Base-by-base conservation (phyloP, 1,284 basidiomycete species). In the Macrocystidia cucumis region DNA sequence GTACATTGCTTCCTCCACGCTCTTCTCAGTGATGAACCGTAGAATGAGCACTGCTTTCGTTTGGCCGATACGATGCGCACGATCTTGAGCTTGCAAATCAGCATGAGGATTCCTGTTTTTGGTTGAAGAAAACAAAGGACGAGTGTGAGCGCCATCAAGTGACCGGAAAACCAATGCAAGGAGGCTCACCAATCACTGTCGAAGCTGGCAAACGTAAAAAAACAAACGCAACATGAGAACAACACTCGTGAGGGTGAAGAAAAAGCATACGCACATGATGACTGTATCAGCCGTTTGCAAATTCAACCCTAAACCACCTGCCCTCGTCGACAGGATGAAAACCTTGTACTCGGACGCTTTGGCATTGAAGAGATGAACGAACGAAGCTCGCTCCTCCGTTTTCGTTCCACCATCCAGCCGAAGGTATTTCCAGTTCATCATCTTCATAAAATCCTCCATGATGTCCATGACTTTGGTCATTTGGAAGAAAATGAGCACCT, bases 401-500 rank as follows among this genome's bases (percentile, higher is more conserved):
- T 98, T 98, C 26, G 96, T 98, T 9, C 89, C 86, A 71, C 96
- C 96, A 60, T 98, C 96, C 16, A 99, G 72, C 48, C 96, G 91
- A 35, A 98, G 80, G 60, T 93, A 89, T 55, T 90, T 86, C 74
- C 82, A 92, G 12, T 78, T 77, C 65, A 87, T 82, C 70, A 85
- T 87, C 54, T 89, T 88, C 56, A 98, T 67, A 57, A 97, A 99
- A 57, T 98, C 96, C 55, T 96, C 92, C 78, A 98, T 95, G 57
- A 98, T 97, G 49, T 97, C 92, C 95, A 98, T 98, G 56, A 98
- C 92, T 51, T 92, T 80, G 5, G 95, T 98, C 95, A 98, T 98
- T 63, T 98, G 95, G 83, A 98, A 98, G 78, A 98, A 98, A 56
- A 98, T 97, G 43, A 98, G 78, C 19, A 97, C 93, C 82, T 87